Conservation (phyloP, 1,284 basidiomycete genomes). For the Cryptococcus neoformans region DNA sequence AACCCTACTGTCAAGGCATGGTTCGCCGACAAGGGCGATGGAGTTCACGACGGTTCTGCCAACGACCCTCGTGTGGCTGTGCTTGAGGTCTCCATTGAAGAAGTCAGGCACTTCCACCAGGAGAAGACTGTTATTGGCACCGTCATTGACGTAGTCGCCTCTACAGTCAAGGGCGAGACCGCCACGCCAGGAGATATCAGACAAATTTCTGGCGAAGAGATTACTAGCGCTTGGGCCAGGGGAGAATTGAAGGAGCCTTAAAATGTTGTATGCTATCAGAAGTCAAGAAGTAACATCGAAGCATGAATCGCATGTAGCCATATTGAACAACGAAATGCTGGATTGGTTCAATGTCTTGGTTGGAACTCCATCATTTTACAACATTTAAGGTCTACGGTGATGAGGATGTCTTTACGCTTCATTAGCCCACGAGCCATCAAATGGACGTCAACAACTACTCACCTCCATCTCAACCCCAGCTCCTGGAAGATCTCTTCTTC, state of each 20-base stretch:
- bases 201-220: constrained; percentile 62
- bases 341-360: neutral
- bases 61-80: constrained; percentile 76
- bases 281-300: neutral
- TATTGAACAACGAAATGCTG: neutral
- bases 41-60: constrained; percentile 75
- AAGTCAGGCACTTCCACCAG: constrained; percentile 71
- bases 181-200: constrained; percentile 63
- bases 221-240: constrained; percentile 35
- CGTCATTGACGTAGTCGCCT: constrained; percentile 56
- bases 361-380: neutral
- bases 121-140: constrained; percentile 54
- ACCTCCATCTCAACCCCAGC: constrained; percentile 53
- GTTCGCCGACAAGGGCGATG: constrained; percentile 84
- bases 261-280: neutral
- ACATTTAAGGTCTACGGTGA: constrained; percentile 26
- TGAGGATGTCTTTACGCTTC: constrained; percentile 22
- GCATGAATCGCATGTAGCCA: constrained; percentile 6
- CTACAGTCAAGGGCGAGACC: constrained; percentile 58
- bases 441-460: constrained; percentile 1
- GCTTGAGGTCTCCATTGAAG: constrained; percentile 75
- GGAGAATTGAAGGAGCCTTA: constrained; percentile 29
- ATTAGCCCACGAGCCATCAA: too few relatives aligned
- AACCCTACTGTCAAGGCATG: constrained; percentile 64
- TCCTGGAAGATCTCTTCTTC: constrained; percentile 80